Base-by-base conservation (phyloP, 768 basidiomycete species). In the Auriscalpium microsporum region DNA sequence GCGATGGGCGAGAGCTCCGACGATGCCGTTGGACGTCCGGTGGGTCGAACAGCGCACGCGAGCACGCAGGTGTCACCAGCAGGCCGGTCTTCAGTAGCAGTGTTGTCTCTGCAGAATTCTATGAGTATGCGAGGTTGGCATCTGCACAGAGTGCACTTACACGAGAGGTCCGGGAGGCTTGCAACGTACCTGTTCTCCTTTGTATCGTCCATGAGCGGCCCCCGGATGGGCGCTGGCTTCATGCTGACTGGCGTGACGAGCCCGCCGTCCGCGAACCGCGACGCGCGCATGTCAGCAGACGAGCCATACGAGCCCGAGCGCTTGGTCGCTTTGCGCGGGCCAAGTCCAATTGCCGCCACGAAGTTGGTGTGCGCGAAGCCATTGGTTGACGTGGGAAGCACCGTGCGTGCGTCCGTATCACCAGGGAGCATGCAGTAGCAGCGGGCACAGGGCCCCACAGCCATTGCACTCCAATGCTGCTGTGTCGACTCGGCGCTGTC, bases 1-100 rank as follows among this genome's bases (percentile, higher is more conserved):
- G 78, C 83, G 35, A 83, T 70, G 13, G 85, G 85, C 17, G 87
- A 90, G 50, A 90, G 71, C 58, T 90, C 88, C 10, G 86, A 79
- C 34, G 79, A 83, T 21, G 84, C 78, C 19, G 87, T 84, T 1
- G 85, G 87, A 3, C 51, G 36, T 69, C 55, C 5, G 65, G 59
- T 33, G 66, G 64, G 54, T 70, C 73, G 11, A 71, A 70, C 33
- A 67, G 65, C 7, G 78, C 54, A 23, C 64, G 77, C 10, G 75
- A 72, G 47, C 72, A 75, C 17, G 64, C 52, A 50, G 81, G 83
- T 45, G 79, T 77, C 47, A 71, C 63, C 38, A 70, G 74, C 16
- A 70, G 69, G 33, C 56, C 45, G 21, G 54, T 45, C 36, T 55
- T 56, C 8, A 48, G 17, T 21, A 48, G 35, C 11, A 47, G 50